Percentiles rank a stretch among this genome's conserved stretches.
Conservation (phyloP, 345 rosid genomes). For the Aquilaria sinensis region DNA sequence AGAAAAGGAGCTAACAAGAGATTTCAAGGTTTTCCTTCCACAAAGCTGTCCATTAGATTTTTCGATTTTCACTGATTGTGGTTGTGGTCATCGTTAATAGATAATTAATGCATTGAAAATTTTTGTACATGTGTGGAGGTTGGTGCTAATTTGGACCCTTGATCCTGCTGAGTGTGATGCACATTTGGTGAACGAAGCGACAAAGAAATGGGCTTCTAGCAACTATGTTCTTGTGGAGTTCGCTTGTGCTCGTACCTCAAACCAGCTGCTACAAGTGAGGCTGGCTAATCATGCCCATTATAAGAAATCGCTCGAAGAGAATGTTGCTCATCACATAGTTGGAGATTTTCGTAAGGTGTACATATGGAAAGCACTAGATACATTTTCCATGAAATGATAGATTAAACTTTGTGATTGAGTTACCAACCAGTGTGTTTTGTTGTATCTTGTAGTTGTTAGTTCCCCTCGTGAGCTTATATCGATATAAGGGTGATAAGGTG, state of each 20-base stretch:
- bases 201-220: constrained; percentile 65
- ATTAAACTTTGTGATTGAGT: no score
- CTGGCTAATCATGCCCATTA: constrained; percentile 60
- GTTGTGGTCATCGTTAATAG: no score
- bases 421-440: no score
- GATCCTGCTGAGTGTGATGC: constrained; percentile 63
- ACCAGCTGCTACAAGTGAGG: constrained; percentile 43
- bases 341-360: constrained; percentile 65
- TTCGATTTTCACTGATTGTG: no score
- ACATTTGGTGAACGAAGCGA: constrained; percentile 54
- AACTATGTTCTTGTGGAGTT: constrained; percentile 68
- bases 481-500: constrained; percentile 65
- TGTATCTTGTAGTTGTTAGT: constrained; percentile 39
- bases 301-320: constrained; percentile 72
- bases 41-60: not conserved
- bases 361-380: not conserved
- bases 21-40: constrained; percentile 45
- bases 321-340: constrained; percentile 51
- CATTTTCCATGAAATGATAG: no score
- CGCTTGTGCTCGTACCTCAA: constrained; percentile 57
- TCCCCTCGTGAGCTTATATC: constrained; percentile 50
- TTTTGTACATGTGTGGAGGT: constrained; percentile 18
- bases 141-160: constrained; percentile 48
- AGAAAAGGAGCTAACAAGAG: constrained; percentile 51
- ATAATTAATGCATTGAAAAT: not conserved